Percentiles rank a stretch among this genome's conserved stretches.
phyloP scores from a whole-genome alignment of 2,329 filamentous ascomycete species.

The Dryadomyces quercus-mongolicae region DNA sequence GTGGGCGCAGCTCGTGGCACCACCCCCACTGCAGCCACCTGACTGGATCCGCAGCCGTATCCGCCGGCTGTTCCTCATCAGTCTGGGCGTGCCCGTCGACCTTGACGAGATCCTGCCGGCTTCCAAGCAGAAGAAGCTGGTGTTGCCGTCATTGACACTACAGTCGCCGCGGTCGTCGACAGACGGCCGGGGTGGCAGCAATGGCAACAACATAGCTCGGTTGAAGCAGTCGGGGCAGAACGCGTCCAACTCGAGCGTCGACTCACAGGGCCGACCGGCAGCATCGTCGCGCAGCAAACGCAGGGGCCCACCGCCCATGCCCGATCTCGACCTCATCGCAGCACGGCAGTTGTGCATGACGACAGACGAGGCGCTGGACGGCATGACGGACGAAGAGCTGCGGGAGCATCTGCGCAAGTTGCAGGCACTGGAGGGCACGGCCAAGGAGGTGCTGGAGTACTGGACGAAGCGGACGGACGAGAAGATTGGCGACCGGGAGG shows the following conservation, averaged over 20 bases:
- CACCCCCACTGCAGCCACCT: slow-evolving; percentile 85
- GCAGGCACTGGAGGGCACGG: slow-evolving; percentile 55
- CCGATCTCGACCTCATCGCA: slow-evolving; percentile 66
- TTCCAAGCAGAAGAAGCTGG: slow-evolving; percentile 94
- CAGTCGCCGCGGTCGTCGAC: slow-evolving; percentile 43
- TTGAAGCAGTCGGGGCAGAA: slow-evolving; percentile 34
- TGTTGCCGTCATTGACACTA: slow-evolving; percentile 65
- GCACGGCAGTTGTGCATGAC: slow-evolving; percentile 70
- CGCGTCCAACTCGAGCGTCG: slow-evolving; percentile 45
- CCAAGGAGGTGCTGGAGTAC: slow-evolving; percentile 70
- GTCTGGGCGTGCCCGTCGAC: slow-evolving; percentile 88
- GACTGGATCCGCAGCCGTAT: slow-evolving; percentile 98
- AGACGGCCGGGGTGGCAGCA: slow-evolving; percentile 36
- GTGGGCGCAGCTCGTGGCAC: slow-evolving; percentile 93
- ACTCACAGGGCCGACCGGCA: slow-evolving; percentile 43
- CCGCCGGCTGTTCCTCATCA: slow-evolving; percentile 87
- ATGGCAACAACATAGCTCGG: slow-evolving; percentile 13
- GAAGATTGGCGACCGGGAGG: slow-evolving; percentile 80
- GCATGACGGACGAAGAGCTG: slow-evolving; percentile 69
- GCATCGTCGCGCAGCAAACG: slow-evolving; percentile 22
- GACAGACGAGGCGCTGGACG: slow-evolving; percentile 69
- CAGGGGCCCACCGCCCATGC: slow-evolving; percentile 53
- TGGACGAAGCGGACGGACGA: slow-evolving; percentile 82
- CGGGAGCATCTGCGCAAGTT: slow-evolving; percentile 57
- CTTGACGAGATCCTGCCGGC: slow-evolving; percentile 94